Evolutionary conservation across 2,329 filamentous ascomycete species (phyloP), one percentile per base, ranked within the genome.

Genomic region (Colletotrichum viniferum): DNA sequence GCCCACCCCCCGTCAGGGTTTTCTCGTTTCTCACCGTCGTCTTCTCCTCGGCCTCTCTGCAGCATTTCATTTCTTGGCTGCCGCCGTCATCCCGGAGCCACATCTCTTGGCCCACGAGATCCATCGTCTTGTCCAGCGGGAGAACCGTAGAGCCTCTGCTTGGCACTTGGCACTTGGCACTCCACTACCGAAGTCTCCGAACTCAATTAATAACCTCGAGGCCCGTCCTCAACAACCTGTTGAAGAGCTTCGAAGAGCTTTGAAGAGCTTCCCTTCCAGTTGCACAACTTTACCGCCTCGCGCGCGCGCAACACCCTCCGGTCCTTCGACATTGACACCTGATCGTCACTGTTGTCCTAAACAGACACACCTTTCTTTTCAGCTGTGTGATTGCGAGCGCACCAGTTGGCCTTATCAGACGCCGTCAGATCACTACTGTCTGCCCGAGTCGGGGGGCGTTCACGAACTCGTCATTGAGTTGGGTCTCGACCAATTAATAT

Each of bases 21-120:
- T 73, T 43, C 48, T 65, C 52, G 26, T 32, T 62, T 26, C 38
- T 32, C 52, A 21, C 34, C n/a, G 36, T 71, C 69, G 63, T 56
- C 73, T 55, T 67, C 62, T 69, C 65, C 74, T 76, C 64, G 74
- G 64, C 69, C 43, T 67, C 69, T 76, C 26, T 74, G 70, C 70
- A 73, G 61, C 43, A 14, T 48, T 63, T 34, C 67, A 48, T 28
- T 67, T 66, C 75, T 76, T 76, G 76, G 66, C 68, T 64, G 38
- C 69, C 73, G 58, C 73, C 68, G 67, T 69, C 69, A 69, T 77
- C 65, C 74, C 65, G 69, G 69, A 30, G 68, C 73, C 73, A 76
- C 76, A 77, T 77, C 76, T 73, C 73, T 76, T 77, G 64, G 62
- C 69, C 71, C 64, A 70, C 65, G 71, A 74, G 73, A 68, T 75